These are phyloP conservation scores for Carallia brachiata DNA, from an alignment of 345 rosid genomes.

Conservation along the genomic window DNA sequence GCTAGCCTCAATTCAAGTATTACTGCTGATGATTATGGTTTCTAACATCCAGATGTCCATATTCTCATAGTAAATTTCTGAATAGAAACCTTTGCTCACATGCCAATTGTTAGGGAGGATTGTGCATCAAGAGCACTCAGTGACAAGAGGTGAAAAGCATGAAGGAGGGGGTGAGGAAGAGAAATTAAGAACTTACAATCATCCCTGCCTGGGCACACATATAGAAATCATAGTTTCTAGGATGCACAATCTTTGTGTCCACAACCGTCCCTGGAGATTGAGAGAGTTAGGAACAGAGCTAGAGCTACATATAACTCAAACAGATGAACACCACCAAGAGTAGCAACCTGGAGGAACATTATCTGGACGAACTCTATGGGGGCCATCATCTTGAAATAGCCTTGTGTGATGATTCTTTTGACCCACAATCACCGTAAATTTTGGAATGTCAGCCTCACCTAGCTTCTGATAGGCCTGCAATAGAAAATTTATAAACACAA, in stretches of 20 bases:
- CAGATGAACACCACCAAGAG: background rate
- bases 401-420: conserved; percentile 93
- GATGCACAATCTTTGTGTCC: conserved; percentile 76
- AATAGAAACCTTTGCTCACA: too few relatives aligned
- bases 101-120: too few relatives aligned
- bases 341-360: conserved; percentile 86
- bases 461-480: conserved; percentile 71
- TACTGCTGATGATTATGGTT: too few relatives aligned
- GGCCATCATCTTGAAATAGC: conserved; percentile 54
- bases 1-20: too few relatives aligned
- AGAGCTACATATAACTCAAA: conserved; percentile 7
- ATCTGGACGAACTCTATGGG: conserved; percentile 21
- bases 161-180: background rate
- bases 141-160: too few relatives aligned
- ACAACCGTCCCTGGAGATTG: conserved; percentile 67
- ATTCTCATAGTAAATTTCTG: too few relatives aligned
- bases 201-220: conserved; percentile 83
- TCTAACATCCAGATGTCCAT: too few relatives aligned
- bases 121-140: too few relatives aligned
- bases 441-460: conserved; percentile 58
- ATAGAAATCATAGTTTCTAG: conserved; percentile 79
- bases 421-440: conserved; percentile 72
- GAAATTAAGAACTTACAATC: conserved; percentile 44
- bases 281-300: conserved; percentile 7
- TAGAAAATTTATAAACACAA: background rate